Conservation (phyloP, 768 basidiomycete genomes). For the Tephrocybe sp. region DNA sequence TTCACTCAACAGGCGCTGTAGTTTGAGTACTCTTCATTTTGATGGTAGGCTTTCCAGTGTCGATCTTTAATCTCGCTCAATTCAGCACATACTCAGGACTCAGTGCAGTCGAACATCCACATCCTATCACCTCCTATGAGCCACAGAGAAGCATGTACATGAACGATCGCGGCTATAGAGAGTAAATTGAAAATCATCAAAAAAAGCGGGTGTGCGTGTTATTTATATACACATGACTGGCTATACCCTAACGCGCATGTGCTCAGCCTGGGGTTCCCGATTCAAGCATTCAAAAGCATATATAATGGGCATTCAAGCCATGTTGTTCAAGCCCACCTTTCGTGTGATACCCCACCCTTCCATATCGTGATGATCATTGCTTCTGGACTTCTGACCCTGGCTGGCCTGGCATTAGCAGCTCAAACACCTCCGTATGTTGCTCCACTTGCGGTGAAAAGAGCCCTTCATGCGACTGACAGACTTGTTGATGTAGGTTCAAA, state of each 20-base stretch:
- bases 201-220: not conserved
- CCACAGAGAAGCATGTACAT: too few species aligned
- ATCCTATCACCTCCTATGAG: too few species aligned
- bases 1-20: too few species aligned
- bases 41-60: too few species aligned
- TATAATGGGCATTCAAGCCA: not conserved
- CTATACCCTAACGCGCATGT: not conserved
- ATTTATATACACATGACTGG: not conserved
- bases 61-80: too few species aligned
- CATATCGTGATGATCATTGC: not conserved
- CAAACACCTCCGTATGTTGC: constrained; percentile 1
- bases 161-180: too few species aligned
- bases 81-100: too few species aligned
- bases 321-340: not conserved
- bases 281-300: not conserved
- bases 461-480: not conserved
- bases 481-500: not conserved
- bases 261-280: not conserved
- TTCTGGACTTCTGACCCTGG: not conserved
- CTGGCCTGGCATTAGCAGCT: not conserved
- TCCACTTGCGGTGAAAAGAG: not conserved
- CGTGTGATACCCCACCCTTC: not conserved
- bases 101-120: too few species aligned
- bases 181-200: not conserved
- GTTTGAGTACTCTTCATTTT: too few species aligned